These are phyloP conservation scores for Chalaropsis ovoidea DNA, from an alignment of 2,329 filamentous ascomycete species.

Conservation along the genomic window DNA sequence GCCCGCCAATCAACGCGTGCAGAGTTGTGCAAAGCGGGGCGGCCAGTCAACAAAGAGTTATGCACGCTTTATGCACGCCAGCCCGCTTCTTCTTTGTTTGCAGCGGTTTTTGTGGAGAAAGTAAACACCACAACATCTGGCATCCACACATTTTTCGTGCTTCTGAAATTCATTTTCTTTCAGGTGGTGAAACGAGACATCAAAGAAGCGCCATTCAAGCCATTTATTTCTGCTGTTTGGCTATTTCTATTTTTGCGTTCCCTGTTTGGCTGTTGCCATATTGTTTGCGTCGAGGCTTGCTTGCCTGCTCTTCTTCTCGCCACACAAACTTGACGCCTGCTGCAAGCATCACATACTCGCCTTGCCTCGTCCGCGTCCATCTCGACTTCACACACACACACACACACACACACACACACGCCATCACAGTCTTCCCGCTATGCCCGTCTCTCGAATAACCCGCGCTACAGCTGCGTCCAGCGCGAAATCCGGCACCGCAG, in stretches of 20 bases:
- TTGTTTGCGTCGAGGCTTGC: neutral
- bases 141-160: slow-evolving; percentile 10
- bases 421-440: neutral
- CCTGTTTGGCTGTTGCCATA: neutral
- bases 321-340: neutral
- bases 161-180: neutral
- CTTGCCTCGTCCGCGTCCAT: neutral
- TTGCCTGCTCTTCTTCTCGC: neutral
- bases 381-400: neutral
- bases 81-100: slow-evolving; percentile 7
- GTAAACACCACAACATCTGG: slow-evolving; percentile 14
- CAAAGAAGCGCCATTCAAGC: neutral
- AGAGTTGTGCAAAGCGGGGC: slow-evolving; percentile 10
- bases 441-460: slow-evolving; percentile 10
- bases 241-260: neutral
- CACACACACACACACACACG: neutral
- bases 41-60: neutral
- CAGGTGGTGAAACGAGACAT: neutral
- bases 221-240: neutral
- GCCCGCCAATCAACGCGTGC: slow-evolving; percentile 15
- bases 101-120: slow-evolving; percentile 8
- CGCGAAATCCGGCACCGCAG: slow-evolving; percentile 41
- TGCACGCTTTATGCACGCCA: slow-evolving; percentile 9
- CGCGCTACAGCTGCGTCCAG: slow-evolving; percentile 26
- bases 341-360: neutral